Evolutionary conservation across 257 asterid species (phyloP), one percentile per base, ranked within the genome.

Genomic region (Eucommia ulmoides): DNA sequence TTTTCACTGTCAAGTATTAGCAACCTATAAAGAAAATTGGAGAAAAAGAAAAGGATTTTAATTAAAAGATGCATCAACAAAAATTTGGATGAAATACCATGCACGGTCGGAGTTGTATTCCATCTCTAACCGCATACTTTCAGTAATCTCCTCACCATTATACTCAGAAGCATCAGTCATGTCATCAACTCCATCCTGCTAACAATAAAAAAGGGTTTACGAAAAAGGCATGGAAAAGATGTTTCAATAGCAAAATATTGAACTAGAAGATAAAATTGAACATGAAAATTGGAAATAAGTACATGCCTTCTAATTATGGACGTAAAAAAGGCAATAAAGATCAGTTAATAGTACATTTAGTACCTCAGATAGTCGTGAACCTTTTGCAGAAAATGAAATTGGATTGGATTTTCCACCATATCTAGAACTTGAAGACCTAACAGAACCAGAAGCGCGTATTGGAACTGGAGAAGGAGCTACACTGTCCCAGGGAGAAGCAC

Each of bases 401-500:
- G 71, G 60, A 61, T 52, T 65, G 24, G 76, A 68, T 63, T 61
- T 85, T 45, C 76, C 75, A 67, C 79, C 74, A 72, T 65, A 78
- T 58, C 91, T 76, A 51, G 88, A 81, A 70, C 71, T 76, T 55
- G 89, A 66, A 24, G 87, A 76, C 67, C 88, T 74, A 35, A 55
- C 64, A 42, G 95, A 73, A 46, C 99, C 95, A 23, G 99, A 86
- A 56, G 96, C 94, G 21, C 96, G 94, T 55, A 91, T 75, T 24
- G 96, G 95, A 19, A 84, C 77, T 18, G 99, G 96, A 48, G 96
- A 86, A 52, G 96, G 95, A 63, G 89, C 95, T 41, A 75, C 56
- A 58, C 76, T 76, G 60, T 83, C 94, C 96, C 98, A 89, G 25
- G 94, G 98, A 62, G 98, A 89, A 51, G 75, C 74, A 61, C 78